These are phyloP conservation scores for Trichoderma semiorbis DNA, from an alignment of 2,329 filamentous ascomycete species.

Conservation along the genomic window DNA sequence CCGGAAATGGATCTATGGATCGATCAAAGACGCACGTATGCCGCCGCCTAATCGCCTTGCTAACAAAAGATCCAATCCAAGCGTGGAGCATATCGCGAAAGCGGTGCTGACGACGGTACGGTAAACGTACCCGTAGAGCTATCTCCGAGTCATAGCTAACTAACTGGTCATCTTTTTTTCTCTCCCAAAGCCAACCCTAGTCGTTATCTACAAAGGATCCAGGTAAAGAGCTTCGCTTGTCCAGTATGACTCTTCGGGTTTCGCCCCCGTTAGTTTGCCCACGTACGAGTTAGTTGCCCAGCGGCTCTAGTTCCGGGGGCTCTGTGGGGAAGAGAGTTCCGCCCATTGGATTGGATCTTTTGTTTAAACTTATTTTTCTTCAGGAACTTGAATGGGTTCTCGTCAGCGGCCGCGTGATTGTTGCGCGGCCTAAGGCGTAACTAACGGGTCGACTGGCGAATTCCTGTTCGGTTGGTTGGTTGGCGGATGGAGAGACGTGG, in stretches of 20 bases:
- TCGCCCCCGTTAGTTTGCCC: neutral
- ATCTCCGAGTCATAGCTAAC: neutral
- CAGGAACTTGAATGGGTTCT: neutral
- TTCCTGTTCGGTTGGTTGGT: neutral
- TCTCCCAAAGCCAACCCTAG: neutral
- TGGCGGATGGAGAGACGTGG: neutral
- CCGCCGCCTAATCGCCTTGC: neutral
- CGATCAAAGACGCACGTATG: neutral
- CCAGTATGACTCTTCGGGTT: neutral
- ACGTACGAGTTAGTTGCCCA: neutral
- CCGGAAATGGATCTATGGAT: neutral
- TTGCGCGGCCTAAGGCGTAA: constrained; percentile 4
- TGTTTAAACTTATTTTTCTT: constrained; percentile 3
- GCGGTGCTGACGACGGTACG: constrained; percentile 7
- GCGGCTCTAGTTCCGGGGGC: neutral
- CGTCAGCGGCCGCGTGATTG: constrained; percentile 14
- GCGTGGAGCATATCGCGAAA: neutral
- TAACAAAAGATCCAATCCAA: constrained; percentile 1
- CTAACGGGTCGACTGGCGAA: neutral
- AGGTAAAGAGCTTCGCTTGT: neutral
- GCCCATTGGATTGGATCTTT: neutral
- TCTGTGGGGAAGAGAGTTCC: neutral
- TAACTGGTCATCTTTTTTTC: neutral
- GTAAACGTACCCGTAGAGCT: constrained; percentile 5
- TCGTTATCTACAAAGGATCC: neutral